phyloP scores from a whole-genome alignment of 352 stramenopile species.

The Globisporangium okanoganense region DNA sequence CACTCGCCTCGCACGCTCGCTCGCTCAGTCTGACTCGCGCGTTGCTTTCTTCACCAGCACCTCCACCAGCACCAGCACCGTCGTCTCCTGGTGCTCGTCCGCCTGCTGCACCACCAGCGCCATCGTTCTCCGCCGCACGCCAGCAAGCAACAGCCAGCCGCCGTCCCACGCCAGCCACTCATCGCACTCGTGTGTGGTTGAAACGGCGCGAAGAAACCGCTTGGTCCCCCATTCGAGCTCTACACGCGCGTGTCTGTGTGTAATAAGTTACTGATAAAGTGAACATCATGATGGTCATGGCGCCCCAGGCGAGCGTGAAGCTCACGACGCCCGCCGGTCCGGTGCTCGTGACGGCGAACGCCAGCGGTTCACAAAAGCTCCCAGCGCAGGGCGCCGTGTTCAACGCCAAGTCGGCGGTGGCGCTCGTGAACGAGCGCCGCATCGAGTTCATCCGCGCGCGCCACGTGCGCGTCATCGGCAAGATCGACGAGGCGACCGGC shows the following conservation, averaged over 20 bases:
- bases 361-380: background rate
- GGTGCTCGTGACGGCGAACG: background rate
- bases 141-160: background rate
- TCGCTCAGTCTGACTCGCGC: background rate
- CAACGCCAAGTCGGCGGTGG: constrained; percentile 59
- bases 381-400: constrained; percentile 11
- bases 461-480: constrained; percentile 45
- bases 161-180: background rate
- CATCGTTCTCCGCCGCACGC: background rate
- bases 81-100: background rate
- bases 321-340: constrained; percentile 1
- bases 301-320: constrained; percentile 2
- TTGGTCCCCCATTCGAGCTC: background rate
- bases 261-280: background rate
- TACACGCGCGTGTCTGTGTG: background rate
- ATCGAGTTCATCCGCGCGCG: constrained; percentile 77
- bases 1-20: background rate
- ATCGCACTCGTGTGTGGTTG: background rate
- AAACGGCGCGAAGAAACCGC: background rate
- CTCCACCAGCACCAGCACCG: background rate
- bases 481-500: constrained; percentile 24
- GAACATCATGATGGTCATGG: constrained; percentile 13
- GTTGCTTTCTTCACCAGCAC: background rate
- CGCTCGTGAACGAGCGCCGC: constrained; percentile 76
- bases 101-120: background rate